Evolutionary conservation across 78 protist species (phyloP).

Genomic region (Dictyostelium capitatum): DNA sequence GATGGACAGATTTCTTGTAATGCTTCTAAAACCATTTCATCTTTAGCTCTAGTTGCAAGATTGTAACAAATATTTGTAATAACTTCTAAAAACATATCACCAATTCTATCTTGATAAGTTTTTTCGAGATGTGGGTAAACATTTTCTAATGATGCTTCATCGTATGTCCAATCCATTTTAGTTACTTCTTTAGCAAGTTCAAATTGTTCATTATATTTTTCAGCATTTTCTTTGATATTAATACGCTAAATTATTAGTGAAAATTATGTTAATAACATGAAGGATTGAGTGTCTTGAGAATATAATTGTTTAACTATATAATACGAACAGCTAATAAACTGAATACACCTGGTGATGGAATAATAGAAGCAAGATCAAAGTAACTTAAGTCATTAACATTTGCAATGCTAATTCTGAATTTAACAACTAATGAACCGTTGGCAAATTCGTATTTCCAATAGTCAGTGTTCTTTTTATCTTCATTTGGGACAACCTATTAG

Average conservation of each 20-base stretch:
- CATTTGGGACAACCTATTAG: constrained; percentile 32
- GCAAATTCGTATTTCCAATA: constrained; percentile 60
- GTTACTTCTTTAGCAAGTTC: constrained; percentile 46
- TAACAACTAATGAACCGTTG: neutral
- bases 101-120: constrained; percentile 38
- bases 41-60: constrained; percentile 30
- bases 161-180: constrained; percentile 56
- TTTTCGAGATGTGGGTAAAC: constrained; percentile 17
- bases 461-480: constrained; percentile 51
- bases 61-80: neutral
- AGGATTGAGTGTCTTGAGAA: no score
- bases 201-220: constrained; percentile 18
- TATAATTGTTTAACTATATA: no score
- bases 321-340: constrained; percentile 58
- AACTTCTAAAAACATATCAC: constrained; percentile 43
- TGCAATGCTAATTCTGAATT: neutral
- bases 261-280: no score
- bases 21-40: constrained; percentile 71
- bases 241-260: no score
- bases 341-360: constrained; percentile 75
- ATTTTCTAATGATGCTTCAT: constrained; percentile 32
- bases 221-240: constrained; percentile 16
- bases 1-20: constrained; percentile 33
- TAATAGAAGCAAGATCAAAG: constrained; percentile 19
- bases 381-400: constrained; percentile 32